Evolutionary conservation across 495 filamentous ascomycete species (phyloP), one percentile per base, ranked within the genome.

Genomic region (Jackrogersella multiformis): DNA sequence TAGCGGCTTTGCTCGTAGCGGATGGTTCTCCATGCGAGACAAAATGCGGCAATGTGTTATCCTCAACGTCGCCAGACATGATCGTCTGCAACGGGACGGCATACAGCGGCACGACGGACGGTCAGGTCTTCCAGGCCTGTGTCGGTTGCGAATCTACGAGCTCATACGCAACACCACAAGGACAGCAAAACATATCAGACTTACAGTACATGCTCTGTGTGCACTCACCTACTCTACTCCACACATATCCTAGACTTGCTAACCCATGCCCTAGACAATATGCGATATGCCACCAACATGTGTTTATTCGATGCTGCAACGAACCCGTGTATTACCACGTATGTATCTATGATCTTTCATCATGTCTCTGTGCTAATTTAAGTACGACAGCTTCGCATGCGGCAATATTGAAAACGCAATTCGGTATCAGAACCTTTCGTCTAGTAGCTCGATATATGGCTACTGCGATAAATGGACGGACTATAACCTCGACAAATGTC

Each of bases 1-100:
- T 73, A 5, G 39, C 60, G 15, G 72, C 79, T 15, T 32, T 83
- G 21, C 65, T 75, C 15, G 77, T 78, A 23, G 58, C 78, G 7
- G 56, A 76, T 15, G 73, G 70, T 12, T 82, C 81, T 30, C 78
- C 79, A 34, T 84, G 81, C 61, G 58, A 65, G 23, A 63, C 62
- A 15, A 68, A 72, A n/a, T 84, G 81, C 70, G 80, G 81, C 68
- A 84, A 82, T 55, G 69, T 75, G 16, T 76, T 76, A 23, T 39
- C 52, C 16, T 64, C 69, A 3, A 82, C 80, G 2, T 66, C 76
- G n/a, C n/a, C 12, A 5, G 76, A 72, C 55, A 79, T 80, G 53
- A 76, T 81, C 28, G 71, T 72, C 16, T 84, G 81, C 71, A 57
- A 71, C 10, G 74, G 74, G 21, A 35, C 56, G 16, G 46, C 63